Conservation (phyloP, 2,329 filamentous ascomycete genomes). For the Exophiala phaeomuriformis region DNA sequence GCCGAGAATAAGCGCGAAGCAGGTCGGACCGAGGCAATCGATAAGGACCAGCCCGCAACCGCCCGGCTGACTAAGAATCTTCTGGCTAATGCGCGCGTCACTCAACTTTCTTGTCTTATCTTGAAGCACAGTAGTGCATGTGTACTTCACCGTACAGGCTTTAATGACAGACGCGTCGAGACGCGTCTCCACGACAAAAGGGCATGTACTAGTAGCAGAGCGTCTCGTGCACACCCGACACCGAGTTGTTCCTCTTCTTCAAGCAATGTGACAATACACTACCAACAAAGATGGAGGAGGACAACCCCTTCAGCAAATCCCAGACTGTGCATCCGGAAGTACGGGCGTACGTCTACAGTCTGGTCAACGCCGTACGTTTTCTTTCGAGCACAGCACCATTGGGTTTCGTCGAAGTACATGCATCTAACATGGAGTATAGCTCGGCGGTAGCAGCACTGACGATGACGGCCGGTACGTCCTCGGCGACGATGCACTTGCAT, state of each 20-base stretch:
- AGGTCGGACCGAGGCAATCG: neutral
- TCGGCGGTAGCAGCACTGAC: conserved; percentile 73
- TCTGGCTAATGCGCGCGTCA: neutral
- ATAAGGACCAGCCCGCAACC: neutral
- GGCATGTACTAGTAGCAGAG: neutral
- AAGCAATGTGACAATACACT: conserved; percentile 1
- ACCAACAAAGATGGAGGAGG: conserved; percentile 35
- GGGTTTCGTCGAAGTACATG: conserved; percentile 18
- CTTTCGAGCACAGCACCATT: neutral
- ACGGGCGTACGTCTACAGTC: conserved; percentile 83
- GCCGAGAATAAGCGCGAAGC: neutral
- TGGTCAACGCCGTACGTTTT: conserved; percentile 77
- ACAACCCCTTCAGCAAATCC: conserved; percentile 40
- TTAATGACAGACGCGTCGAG: neutral
- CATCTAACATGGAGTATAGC: conserved; percentile 44
- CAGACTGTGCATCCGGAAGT: conserved; percentile 79
- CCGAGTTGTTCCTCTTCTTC: neutral
- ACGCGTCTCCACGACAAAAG: neutral
- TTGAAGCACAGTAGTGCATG: neutral
- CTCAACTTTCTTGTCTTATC: too few species aligned
- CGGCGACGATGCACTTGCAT: conserved; percentile 86
- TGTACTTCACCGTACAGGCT: neutral
- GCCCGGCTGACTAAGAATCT: neutral
- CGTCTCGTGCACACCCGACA: neutral
- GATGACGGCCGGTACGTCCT: conserved; percentile 78